Base-by-base conservation (phyloP, 345 rosid species). In the Carallia pectinifolia region DNA sequence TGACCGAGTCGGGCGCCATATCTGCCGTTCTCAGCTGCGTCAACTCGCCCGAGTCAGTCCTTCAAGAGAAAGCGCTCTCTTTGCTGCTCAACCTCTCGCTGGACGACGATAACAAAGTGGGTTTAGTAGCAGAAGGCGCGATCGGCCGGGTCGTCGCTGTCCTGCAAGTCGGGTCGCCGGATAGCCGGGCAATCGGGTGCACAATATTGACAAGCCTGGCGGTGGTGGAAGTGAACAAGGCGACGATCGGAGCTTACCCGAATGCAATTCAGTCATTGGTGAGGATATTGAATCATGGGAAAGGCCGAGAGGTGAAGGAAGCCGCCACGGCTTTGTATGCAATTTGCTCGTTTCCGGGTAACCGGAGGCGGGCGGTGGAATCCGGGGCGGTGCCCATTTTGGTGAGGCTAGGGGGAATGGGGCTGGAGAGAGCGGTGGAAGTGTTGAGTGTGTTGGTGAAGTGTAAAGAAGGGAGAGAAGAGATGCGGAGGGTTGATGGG, bases 171-270 rank as follows among this genome's bases (percentile, higher is more conserved):
- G 96, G 91, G 62, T 84, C 89, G 10, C 78, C 85, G 0, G 82
- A 85, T 76, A 80, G 91, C 36, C 86, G 91, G 65, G 99, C 99
- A 1, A 58, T 87, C 19, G 99, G 92, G 4, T 97, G 96, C 19
- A 94, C 98, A 2, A 61, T 94, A 34, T 62, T 94, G 64, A 94
- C 98, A n/a, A 91, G 98, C 64, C 75, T 94, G 64, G 96, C 98
- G 1, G 95, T 91, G 0, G 94, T 96, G 1, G 98, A 96, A 74
- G 99, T 96, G 67, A 96, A 96, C 69, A 96, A 96, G 73, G 98
- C 97, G 7, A 89, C 90, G 2, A 89, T 96, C 59, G 99, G 99
- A 0, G 89, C 89, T 3, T 85, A 85, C 71, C 97, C 97, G 4
- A 80, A 72, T 67, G 98, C 91, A 53, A 88, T 96, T 64, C 67